Evolutionary conservation across 2,329 filamentous ascomycete species (phyloP).

Genomic region (Microdochium nivale): DNA sequence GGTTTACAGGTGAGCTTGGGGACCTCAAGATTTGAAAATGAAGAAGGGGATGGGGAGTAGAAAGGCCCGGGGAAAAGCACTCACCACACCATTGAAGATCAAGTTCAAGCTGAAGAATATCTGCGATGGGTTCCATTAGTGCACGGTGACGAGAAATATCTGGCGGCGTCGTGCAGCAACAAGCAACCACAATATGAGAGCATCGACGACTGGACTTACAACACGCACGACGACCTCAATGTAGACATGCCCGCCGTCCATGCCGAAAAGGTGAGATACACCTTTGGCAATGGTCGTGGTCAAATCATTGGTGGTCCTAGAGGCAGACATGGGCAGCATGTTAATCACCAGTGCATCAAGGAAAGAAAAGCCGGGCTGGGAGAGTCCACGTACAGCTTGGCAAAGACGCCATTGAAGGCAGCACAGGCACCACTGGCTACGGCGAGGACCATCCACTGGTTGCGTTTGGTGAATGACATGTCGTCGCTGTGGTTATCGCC

Average conservation of each 20-base stretch:
- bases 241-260: slow-evolving; percentile 28
- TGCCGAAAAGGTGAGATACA: slow-evolving; percentile 34
- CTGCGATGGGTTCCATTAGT: slow-evolving; percentile 25
- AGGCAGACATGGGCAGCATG: background rate
- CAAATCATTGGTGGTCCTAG: slow-evolving; percentile 47
- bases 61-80: slow-evolving; percentile 13
- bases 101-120: slow-evolving; percentile 69
- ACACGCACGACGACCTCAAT: slow-evolving; percentile 41
- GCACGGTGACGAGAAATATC: background rate
- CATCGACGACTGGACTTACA: slow-evolving; percentile 21
- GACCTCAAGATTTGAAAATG: background rate
- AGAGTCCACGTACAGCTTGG: slow-evolving; percentile 57
- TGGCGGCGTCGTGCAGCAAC: too few relatives aligned
- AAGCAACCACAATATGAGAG: too few relatives aligned
- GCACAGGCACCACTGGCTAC: slow-evolving; percentile 69
- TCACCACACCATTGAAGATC: slow-evolving; percentile 61
- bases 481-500: background rate
- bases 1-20: background rate
- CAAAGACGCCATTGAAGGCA: slow-evolving; percentile 75
- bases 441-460: slow-evolving; percentile 60
- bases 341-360: too few relatives aligned
- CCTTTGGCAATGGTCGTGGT: slow-evolving; percentile 37
- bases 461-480: slow-evolving; percentile 18
- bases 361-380: too few relatives aligned
- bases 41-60: background rate